Evolutionary conservation across 441 rosid species (phyloP).

Genomic region (Adansonia rubrostipa): DNA sequence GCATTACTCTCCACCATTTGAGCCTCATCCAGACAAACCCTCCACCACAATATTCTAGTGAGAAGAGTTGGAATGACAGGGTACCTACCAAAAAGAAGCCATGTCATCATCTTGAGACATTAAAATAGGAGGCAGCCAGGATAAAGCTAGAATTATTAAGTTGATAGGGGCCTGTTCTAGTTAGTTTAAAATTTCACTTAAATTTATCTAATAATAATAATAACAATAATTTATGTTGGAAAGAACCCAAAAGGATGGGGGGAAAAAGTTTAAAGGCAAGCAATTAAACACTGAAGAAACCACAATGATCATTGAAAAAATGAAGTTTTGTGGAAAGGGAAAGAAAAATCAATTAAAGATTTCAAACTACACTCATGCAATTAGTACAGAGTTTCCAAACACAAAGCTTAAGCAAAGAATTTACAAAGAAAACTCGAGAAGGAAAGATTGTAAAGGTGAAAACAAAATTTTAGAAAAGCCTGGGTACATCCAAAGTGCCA

Average conservation of each 20-base stretch:
- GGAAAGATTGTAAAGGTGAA: neutral
- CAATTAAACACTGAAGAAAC: slow-evolving; percentile 9
- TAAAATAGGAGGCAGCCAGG: slow-evolving; percentile 5
- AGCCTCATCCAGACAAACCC: slow-evolving; percentile 98
- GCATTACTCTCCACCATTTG: slow-evolving; percentile 98
- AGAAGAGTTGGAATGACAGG: slow-evolving; percentile 92
- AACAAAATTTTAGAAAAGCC: neutral
- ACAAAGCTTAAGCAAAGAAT: slow-evolving; percentile 9
- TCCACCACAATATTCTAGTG: slow-evolving; percentile 97
- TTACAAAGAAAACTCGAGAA: slow-evolving; percentile 12
- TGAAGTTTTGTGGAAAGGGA: slow-evolving; percentile 3
- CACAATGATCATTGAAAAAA: neutral
- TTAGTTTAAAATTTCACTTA: neutral
- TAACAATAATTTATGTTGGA: slow-evolving; percentile 2
- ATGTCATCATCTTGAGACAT: slow-evolving; percentile 24
- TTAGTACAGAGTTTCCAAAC: neutral
- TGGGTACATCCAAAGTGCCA: neutral
- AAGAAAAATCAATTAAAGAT: neutral
- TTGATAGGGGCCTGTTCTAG: neutral
- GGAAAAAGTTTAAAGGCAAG: slow-evolving; percentile 1
- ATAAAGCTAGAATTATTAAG: slow-evolving; percentile 5
- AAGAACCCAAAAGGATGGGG: neutral
- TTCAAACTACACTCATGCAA: neutral
- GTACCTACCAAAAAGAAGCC: slow-evolving; percentile 60
- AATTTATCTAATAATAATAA: neutral